Evolutionary conservation across 768 basidiomycete species (phyloP), one percentile per base, ranked within the genome.

Genomic region (Cystofilobasidium macerans): DNA sequence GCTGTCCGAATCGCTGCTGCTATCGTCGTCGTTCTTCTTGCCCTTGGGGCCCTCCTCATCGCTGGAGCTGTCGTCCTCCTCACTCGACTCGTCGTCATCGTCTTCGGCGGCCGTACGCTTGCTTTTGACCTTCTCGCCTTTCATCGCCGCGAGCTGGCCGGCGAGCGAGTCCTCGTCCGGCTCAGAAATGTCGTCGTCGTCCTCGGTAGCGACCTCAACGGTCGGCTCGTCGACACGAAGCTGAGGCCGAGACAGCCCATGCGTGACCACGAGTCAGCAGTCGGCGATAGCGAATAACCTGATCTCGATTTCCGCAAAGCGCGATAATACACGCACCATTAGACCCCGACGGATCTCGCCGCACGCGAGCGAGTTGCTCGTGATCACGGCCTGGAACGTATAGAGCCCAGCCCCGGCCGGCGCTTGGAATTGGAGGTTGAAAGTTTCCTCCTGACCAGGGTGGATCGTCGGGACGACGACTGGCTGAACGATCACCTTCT

Each of bases 111-210:
- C 58, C 32, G 59, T 70, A 90, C 76, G 43, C 88, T 75, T 66
- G 73, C 83, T 86, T 82, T 90, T 95, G 67, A 94, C 89, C 24
- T 82, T 71, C 3, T 85, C 87, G 5, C 93, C 93, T 51, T 88
- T 84, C 89, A 99, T 90, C 51, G 85, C 84, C 7, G 93, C 92
- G 89, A 98, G 94, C 79, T 99, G 95, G 11, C 95, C 95, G 6
- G 92, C 95, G 60, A 98, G 78, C 30, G 87, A 83, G 76, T 98
- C 95, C 76, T 98, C 95, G 35, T 98, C 95, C 0, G 95, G 95
- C 57, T 98, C 95, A 0, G 92, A 95, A 69, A 98, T 99, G 67
- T 95, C 93, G 72, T 97, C 92, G 40, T 94, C 93, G 33, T 68
- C 51, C 16, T 77, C 81, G 64, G 81, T n/a, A n/a, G n/a, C 78